Conservation (phyloP, 257 asterid genomes). For the Solanum pimpinellifolium region DNA sequence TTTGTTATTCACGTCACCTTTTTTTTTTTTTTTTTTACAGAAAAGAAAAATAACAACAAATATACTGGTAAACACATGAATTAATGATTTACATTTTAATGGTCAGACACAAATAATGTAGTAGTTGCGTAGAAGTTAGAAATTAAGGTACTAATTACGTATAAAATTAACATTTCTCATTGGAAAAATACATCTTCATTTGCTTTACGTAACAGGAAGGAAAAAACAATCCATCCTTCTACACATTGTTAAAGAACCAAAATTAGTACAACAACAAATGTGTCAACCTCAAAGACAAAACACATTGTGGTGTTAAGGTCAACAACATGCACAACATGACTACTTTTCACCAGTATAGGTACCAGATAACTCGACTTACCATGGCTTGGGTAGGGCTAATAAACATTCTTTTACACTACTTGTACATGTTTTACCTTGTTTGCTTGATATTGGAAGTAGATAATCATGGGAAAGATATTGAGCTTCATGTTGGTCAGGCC, state of each 20-base stretch:
- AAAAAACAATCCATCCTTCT: background rate
- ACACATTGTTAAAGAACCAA: background rate
- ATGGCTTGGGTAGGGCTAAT: background rate
- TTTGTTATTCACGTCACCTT: background rate
- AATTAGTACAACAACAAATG: background rate
- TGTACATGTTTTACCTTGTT: background rate
- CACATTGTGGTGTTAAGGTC: background rate
- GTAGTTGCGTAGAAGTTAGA: background rate
- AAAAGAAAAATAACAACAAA: background rate
- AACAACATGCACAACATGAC: background rate
- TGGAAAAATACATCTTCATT: background rate
- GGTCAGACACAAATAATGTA: background rate
- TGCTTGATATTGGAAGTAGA: background rate
- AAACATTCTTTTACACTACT: background rate
- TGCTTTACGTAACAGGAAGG: background rate
- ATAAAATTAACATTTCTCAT: background rate
- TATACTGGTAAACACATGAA: background rate
- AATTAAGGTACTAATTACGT: background rate
- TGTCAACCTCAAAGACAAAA: background rate
- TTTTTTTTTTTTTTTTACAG: background rate
- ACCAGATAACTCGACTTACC: background rate
- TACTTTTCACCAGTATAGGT: background rate
- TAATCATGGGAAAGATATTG: background rate
- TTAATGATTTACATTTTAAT: background rate
- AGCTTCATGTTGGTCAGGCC: background rate